phyloP scores from a whole-genome alignment of 2,329 filamentous ascomycete species.

The Dactylonectria estremocensis region DNA sequence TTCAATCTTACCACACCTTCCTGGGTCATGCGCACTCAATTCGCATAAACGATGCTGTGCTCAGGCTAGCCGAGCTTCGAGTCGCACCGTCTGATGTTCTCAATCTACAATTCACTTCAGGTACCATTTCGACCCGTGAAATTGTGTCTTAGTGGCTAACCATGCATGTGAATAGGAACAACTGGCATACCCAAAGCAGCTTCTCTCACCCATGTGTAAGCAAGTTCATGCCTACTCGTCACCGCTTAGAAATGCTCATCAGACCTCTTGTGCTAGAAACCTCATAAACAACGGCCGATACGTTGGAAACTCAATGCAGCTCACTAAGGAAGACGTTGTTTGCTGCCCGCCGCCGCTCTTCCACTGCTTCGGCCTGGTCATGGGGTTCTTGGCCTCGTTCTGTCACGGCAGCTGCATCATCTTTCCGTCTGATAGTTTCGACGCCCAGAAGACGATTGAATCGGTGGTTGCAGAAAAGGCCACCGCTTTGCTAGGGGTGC shows the following conservation, averaged over 20 bases:
- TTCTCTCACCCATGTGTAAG: constrained; percentile 28
- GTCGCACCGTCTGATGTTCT: constrained; percentile 20
- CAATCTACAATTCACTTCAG: constrained; percentile 26
- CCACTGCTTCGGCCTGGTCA: constrained; percentile 79
- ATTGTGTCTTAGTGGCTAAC: neutral
- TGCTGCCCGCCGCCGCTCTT: constrained; percentile 77
- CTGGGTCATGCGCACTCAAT: neutral
- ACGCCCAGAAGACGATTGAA: constrained; percentile 70
- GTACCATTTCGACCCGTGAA: neutral
- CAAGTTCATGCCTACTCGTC: neutral
- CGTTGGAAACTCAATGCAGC: constrained; percentile 65
- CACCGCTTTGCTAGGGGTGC: constrained; percentile 70
- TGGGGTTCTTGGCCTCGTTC: constrained; percentile 79
- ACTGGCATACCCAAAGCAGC: constrained; percentile 31
- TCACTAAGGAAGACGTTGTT: constrained; percentile 67
- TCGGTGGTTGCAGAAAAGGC: constrained; percentile 66
- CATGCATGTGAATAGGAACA: constrained; percentile 6
- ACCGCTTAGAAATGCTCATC: neutral
- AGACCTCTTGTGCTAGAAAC: constrained; percentile 36
- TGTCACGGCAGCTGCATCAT: constrained; percentile 75
- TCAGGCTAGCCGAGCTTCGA: neutral
- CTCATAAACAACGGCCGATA: constrained; percentile 71
- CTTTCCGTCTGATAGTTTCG: constrained; percentile 77
- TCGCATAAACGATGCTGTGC: neutral
- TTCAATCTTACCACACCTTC: constrained; percentile 13